These are phyloP conservation scores for Buxus sempervirens DNA, from an alignment of 164 flowering plant species.

Conservation along the genomic window DNA sequence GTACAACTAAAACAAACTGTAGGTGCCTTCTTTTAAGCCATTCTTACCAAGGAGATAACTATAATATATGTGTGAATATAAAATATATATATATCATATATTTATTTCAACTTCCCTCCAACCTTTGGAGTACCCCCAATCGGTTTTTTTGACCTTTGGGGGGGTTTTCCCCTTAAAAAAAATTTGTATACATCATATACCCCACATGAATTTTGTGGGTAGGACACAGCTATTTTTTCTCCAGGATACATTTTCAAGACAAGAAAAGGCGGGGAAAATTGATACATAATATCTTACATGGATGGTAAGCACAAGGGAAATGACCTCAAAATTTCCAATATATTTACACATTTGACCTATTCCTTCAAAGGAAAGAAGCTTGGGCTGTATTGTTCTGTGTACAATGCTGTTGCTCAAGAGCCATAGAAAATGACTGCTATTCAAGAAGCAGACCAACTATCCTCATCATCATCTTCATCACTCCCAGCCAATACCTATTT, in stretches of 20 bases:
- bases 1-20: no score
- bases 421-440: not conserved
- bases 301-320: not conserved
- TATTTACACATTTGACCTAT: not conserved
- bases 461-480: slow-evolving; percentile 79
- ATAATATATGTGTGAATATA: no score
- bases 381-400: not conserved
- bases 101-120: no score
- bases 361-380: no score
- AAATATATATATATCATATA: no score
- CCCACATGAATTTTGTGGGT: slow-evolving; percentile 18
- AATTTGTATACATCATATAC: slow-evolving; percentile 16
- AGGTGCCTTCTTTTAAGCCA: no score
- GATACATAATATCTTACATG: slow-evolving; percentile 15
- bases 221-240: slow-evolving; percentile 7
- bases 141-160: no score
- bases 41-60: no score
- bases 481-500: slow-evolving; percentile 81
- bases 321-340: not conserved
- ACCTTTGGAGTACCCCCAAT: no score
- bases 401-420: not conserved
- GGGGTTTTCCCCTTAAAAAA: no score
- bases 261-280: not conserved
- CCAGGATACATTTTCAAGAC: slow-evolving; percentile 10
- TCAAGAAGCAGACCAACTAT: slow-evolving; percentile 84